Base-by-base conservation (phyloP, 306 rosid genomes). In the Ammopiptanthus mongolicus region DNA sequence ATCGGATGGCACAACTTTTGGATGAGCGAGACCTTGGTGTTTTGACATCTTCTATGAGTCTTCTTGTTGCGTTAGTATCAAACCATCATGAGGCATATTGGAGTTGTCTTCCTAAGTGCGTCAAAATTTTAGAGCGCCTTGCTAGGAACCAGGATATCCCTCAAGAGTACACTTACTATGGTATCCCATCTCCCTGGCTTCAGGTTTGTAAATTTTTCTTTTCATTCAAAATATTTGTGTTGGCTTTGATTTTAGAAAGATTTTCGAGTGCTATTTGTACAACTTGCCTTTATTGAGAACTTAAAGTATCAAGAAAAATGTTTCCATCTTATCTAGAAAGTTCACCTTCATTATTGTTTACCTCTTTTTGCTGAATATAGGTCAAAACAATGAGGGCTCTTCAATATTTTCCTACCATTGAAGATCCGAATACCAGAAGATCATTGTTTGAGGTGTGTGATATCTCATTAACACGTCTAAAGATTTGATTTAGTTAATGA, bases 181-280 rank as follows among this genome's bases (percentile, higher is more conserved):
- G 99, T 77, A 96, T 96, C 81, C 99, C 99, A 84, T 96, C 99
- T 80, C 99, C 99, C 64, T 96, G 98, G 99, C 99, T 96, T 86
- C 99, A 96, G 98, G 99, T 92, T 84, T 85, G 90, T 90, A 48
- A 76, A 69, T 19, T 71, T 69, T 34, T 58, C 58, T 48, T 53
- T 64, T 72, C 11, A 3, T 41, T 55, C 52, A 34, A 52, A 46
- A 31, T 59, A 60, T 71, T 81, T 85, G 66, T 78, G 52, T 46
- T 46, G 28, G 29, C 47, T 25, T 69, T 61, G 37, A 23, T 75
- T 41, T 60, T 19, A 9, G 25, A 28, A 51, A 68, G 25, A 59
- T 18, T 59, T 74, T 58, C 5, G 5, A 60, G 47, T 58, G 58
- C 60, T 57, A 80, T 31, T 21, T 25, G 33, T 65, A 22, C 47